Evolutionary conservation across 441 rosid species (phyloP), one percentile per base, ranked within the genome.

Genomic region (Daphne laureola): DNA sequence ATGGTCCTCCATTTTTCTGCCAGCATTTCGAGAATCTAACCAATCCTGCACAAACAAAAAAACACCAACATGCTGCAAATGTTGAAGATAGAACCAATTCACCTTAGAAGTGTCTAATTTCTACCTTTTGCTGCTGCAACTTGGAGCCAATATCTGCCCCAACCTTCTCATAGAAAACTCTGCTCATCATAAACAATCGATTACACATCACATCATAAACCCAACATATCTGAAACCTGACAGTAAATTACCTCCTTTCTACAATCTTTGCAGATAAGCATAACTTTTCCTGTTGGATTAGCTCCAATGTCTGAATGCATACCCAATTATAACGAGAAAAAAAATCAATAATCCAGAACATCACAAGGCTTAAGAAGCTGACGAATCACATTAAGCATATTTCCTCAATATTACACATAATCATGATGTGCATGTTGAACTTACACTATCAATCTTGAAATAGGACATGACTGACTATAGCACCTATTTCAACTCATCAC

Each of bases 121-220:
- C 55, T 49, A 83, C 94, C 87, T 80, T 78, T 49, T 63, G 92
- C 47, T 81, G 74, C 73, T 75, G 80, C 51, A 83, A 70, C 67
- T 81, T 73, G 67, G 65, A 55, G 42, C 54, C 47, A 49, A 74
- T 59, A 50, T 80, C 82, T 58, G 78, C 72, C 23, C 63, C 74
- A 58, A 72, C 77, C 71, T 81, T 73, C 35, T 63, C 35, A 73
- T 81, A 84, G 83, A 64, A 69, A 62, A 66, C 68, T 42, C 88
- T 90, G 77, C 65, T 53, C 45, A 55, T 5, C 52, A 27, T 50
- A 58, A 64, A 49, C 69, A 52, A 6, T 2, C 50, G 53, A 56
- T 48, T 42, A 7, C 8, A 9, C 42, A 62, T 38, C 41, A 11
- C 53, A 25, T 26, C 61, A 51, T 43, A 54, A 46, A 55, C 13